Conservation (phyloP, 2,329 filamentous ascomycete genomes). For the Aspergillus tanneri region DNA sequence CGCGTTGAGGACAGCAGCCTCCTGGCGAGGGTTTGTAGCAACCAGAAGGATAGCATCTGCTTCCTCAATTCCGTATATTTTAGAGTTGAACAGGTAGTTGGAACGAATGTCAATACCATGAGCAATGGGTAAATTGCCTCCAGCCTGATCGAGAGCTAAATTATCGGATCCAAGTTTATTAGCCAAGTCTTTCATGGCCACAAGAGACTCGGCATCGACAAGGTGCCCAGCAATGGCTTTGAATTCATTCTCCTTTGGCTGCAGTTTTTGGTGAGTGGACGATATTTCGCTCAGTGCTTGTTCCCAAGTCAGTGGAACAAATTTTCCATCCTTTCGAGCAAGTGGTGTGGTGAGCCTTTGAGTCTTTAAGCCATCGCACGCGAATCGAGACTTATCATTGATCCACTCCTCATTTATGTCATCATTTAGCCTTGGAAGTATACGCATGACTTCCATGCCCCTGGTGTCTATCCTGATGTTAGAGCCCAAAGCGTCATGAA, state of each 20-base stretch:
- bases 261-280: conserved; percentile 73
- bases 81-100: conserved; percentile 96
- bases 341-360: conserved; percentile 92
- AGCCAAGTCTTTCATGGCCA: conserved; percentile 94
- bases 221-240: conserved; percentile 91
- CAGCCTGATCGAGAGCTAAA: conserved; percentile 84
- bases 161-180: conserved; percentile 98
- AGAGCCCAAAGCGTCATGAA: conserved; percentile 87
- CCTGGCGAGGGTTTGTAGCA: conserved; percentile 91
- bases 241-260: conserved; percentile 88
- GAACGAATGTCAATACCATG: conserved; percentile 92
- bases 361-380: conserved; percentile 93
- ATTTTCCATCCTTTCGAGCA: conserved; percentile 83
- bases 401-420: conserved; percentile 99
- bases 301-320: conserved; percentile 92
- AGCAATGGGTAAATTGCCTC: conserved; percentile 77
- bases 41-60: conserved; percentile 89
- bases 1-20: conserved; percentile 92
- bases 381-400: conserved; percentile 96
- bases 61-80: conserved; percentile 89
- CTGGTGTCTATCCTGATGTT: conserved; percentile 92
- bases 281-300: conserved; percentile 87
- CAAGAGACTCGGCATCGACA: conserved; percentile 86
- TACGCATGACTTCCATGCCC: conserved; percentile 92
- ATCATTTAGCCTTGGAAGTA: conserved; percentile 90